These are phyloP conservation scores for Corchorus olitorius DNA, from an alignment of 345 rosid species.

Conservation along the genomic window DNA sequence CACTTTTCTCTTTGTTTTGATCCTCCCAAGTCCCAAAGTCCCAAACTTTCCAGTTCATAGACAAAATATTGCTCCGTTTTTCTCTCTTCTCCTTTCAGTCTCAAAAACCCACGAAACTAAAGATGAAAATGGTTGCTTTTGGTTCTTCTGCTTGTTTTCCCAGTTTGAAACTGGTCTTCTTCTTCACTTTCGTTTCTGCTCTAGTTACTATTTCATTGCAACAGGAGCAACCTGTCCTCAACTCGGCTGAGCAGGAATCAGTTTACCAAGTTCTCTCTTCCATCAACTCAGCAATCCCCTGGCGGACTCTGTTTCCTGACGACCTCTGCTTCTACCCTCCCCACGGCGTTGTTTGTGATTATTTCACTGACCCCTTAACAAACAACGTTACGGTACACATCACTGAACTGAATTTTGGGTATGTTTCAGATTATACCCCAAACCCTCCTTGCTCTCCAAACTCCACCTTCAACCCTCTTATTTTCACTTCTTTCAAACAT, in stretches of 20 bases:
- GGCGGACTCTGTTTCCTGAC: constrained; percentile 62
- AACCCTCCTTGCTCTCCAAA: constrained; percentile 64
- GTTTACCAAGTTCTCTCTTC: constrained; percentile 52
- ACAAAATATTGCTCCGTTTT: background rate
- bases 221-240: constrained; percentile 41
- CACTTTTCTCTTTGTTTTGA: background rate
- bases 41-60: background rate
- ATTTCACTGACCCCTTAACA: constrained; percentile 29
- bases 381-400: constrained; percentile 39
- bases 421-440: constrained; percentile 58
- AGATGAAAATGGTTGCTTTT: constrained; percentile 22
- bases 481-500: constrained; percentile 52
- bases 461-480: constrained; percentile 52
- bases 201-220: constrained; percentile 15
- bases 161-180: constrained; percentile 21
- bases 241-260: constrained; percentile 57
- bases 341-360: constrained; percentile 66
- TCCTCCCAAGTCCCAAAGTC: background rate
- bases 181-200: constrained; percentile 26
- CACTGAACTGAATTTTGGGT: constrained; percentile 62
- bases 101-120: background rate
- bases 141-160: constrained; percentile 14
- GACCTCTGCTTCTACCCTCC: constrained; percentile 69
- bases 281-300: constrained; percentile 51
- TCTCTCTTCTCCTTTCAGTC: background rate